Conservation (phyloP, 106 monocot species). For the Acorus calamus region DNA sequence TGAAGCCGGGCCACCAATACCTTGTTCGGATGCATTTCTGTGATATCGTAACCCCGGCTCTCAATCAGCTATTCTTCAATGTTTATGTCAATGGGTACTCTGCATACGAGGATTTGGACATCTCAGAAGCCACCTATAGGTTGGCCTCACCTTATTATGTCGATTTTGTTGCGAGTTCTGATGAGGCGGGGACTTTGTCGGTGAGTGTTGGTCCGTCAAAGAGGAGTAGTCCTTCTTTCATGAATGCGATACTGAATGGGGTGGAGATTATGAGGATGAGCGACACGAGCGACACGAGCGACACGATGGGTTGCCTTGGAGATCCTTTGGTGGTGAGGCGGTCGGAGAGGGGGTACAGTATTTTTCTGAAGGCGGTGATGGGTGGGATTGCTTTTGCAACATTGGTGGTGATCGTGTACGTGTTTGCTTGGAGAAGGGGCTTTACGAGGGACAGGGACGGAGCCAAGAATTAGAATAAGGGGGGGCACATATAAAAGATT, state of each 20-base stretch:
- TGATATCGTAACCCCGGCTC: conserved; percentile 71
- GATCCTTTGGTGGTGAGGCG: conserved; percentile 13
- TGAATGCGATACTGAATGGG: conserved; percentile 68
- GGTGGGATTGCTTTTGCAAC: conserved; percentile 45
- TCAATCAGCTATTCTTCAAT: conserved; percentile 66
- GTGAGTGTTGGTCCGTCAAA: conserved; percentile 46
- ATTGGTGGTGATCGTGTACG: conserved; percentile 27
- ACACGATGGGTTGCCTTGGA: conserved; percentile 45
- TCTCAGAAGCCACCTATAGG: conserved; percentile 39
- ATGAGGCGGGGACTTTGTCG: conserved; percentile 21
- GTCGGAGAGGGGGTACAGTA: conserved; percentile 14
- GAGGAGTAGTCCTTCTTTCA: conserved; percentile 17
- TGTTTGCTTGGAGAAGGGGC: conserved; percentile 44
- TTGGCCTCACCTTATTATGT: conserved; percentile 76
- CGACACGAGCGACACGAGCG: no score
- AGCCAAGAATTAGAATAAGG: no score
- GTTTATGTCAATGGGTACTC: conserved; percentile 60
- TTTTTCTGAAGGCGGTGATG: conserved; percentile 27
- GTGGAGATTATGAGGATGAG: conserved; percentile 86
- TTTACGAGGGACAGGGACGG: conserved; percentile 28
- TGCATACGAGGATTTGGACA: conserved; percentile 54
- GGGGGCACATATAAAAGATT: no score
- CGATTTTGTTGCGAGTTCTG: conserved; percentile 50
- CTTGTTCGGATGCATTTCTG: conserved; percentile 88
- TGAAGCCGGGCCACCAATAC: conserved; percentile 44